Conservation (phyloP, 1,284 basidiomycete species). For the Cutaneotrichosporon cavernicola region DNA sequence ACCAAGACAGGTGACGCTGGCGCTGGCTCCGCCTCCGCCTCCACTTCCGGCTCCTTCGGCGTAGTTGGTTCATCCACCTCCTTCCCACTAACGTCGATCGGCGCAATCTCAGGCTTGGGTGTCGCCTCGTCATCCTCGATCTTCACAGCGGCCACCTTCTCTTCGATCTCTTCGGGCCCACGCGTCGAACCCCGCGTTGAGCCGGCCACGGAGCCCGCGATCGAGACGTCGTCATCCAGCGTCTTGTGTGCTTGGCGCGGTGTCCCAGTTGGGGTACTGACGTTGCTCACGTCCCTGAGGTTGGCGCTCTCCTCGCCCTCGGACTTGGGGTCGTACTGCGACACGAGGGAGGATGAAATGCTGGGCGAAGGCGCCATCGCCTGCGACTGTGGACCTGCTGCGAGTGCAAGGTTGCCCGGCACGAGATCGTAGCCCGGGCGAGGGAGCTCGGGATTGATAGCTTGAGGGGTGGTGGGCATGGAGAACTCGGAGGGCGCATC, state of each 20-base stretch:
- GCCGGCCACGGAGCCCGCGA: slow-evolving; percentile 27
- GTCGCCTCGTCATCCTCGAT: slow-evolving; percentile 8
- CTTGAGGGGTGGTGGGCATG: slow-evolving; percentile 42
- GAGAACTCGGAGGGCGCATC: slow-evolving; percentile 33
- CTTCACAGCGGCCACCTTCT: slow-evolving; percentile 5
- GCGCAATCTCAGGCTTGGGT: background rate
- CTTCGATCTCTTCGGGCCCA: slow-evolving; percentile 13
- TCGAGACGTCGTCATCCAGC: slow-evolving; percentile 29
- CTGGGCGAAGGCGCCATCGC: slow-evolving; percentile 23
- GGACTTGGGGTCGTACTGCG: slow-evolving; percentile 38
- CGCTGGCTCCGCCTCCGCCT: background rate
- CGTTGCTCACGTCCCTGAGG: slow-evolving; percentile 45
- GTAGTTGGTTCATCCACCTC: background rate
- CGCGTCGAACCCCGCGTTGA: slow-evolving; percentile 28
- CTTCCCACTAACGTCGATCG: slow-evolving; percentile 3
- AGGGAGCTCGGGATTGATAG: slow-evolving; percentile 32
- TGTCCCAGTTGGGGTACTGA: slow-evolving; percentile 46
- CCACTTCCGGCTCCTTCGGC: background rate
- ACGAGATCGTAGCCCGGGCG: slow-evolving; percentile 38
- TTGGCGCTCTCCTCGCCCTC: slow-evolving; percentile 34
- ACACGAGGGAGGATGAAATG: slow-evolving; percentile 36
- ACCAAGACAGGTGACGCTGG: background rate
- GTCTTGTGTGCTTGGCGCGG: slow-evolving; percentile 40
- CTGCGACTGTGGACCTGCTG: slow-evolving; percentile 19
- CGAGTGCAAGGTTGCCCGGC: slow-evolving; percentile 41